Conservation (phyloP, 352 stramenopile species). For the Aphanomyces euteiches region DNA sequence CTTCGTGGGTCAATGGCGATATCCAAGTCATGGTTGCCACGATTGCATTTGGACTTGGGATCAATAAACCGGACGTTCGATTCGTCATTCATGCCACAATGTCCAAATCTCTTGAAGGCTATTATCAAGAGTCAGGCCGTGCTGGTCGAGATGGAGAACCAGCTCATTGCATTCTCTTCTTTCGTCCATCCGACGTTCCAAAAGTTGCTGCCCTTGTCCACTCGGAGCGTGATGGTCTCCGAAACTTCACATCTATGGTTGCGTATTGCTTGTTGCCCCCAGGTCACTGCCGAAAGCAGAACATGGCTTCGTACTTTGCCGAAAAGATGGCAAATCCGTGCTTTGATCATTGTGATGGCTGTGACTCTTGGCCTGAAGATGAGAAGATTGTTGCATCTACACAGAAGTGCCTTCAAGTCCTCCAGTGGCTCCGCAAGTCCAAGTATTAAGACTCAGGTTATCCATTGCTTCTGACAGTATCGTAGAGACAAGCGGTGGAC, state of each 20-base stretch:
- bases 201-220: conserved; percentile 79
- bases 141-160: conserved; percentile 91
- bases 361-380: conserved; percentile 41
- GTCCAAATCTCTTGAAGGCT: conserved; percentile 92
- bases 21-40: conserved; percentile 90
- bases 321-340: not conserved
- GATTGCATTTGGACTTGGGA: conserved; percentile 92
- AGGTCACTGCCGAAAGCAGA: conserved; percentile 58
- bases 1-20: conserved; percentile 48
- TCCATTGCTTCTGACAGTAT: not conserved
- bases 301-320: conserved; percentile 38
- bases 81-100: conserved; percentile 89
- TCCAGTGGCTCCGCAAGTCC: not conserved
- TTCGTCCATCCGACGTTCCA: conserved; percentile 66
- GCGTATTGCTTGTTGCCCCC: conserved; percentile 71
- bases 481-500: conserved; percentile 57
- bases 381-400: not conserved
- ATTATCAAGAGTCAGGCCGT: conserved; percentile 96
- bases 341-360: conserved; percentile 6
- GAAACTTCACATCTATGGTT: conserved; percentile 74
- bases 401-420: not conserved
- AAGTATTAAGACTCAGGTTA: not conserved
- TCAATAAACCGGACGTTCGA: conserved; percentile 91
- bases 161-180: conserved; percentile 86
- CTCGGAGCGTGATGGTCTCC: conserved; percentile 78